A percentile compares a stretch with the other conserved stretches of the same genome.
Conservation (phyloP, 768 basidiomycete genomes). For the Crepidotus variabilis region DNA sequence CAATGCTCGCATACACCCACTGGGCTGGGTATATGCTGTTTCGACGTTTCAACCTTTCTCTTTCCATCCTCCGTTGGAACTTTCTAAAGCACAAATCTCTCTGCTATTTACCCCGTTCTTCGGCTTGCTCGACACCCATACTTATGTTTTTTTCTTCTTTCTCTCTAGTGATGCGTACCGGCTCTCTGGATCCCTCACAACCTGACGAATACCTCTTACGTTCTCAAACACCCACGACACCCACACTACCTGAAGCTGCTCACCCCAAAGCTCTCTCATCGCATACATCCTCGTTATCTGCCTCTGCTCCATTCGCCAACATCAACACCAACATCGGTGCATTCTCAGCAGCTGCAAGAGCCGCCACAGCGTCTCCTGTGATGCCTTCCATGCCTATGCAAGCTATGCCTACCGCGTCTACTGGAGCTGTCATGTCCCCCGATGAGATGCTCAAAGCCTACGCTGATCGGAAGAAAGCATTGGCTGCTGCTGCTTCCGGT, state of each 20-base stretch:
- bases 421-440: constrained; percentile 45
- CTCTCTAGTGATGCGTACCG: constrained; percentile 69
- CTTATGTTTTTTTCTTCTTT: not conserved
- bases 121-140: no score
- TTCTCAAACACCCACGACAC: constrained; percentile 22
- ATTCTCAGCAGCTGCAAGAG: no score
- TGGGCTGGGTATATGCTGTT: not conserved
- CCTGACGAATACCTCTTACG: constrained; percentile 41
- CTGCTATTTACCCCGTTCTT: no score
- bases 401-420: constrained; percentile 29
- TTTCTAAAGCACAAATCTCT: no score
- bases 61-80: no score
- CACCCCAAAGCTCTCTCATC: constrained; percentile 24
- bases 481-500: constrained; percentile 3
- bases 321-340: not conserved
- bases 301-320: not conserved
- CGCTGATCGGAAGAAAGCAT: constrained; percentile 35
- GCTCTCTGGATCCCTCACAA: constrained; percentile 22
- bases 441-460: constrained; percentile 79
- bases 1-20: not conserved
- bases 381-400: constrained; percentile 6
- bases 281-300: not conserved
- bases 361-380: not conserved
- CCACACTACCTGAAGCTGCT: constrained; percentile 12
- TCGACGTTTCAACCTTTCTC: not conserved